Evolutionary conservation across 352 stramenopile species (phyloP).

Genomic region (Blastocystis sp.): DNA sequence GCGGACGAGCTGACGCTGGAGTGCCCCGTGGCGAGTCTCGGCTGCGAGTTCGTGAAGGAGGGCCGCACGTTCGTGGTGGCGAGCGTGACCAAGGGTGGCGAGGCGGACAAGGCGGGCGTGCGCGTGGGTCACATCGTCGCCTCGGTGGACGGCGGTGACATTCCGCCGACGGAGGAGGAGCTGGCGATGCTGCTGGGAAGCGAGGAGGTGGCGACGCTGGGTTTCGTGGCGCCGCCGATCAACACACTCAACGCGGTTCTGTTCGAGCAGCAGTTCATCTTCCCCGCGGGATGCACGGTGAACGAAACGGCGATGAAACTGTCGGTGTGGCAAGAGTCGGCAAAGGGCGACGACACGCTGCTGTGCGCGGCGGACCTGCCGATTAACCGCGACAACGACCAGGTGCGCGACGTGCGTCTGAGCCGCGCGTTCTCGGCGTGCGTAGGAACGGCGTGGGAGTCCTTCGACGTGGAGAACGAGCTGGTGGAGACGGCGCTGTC

Average conservation of each 20-base stretch:
- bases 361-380: not conserved
- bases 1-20: not conserved
- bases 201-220: not conserved
- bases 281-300: conserved; percentile 52
- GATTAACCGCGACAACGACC: conserved; percentile 33
- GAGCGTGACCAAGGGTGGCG: not conserved
- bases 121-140: conserved; percentile 25
- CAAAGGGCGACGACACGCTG: not conserved
- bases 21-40: not conserved
- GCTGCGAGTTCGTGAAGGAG: conserved; percentile 25
- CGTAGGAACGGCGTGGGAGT: conserved; percentile 1
- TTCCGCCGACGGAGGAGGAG: not conserved
- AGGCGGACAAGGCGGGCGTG: conserved; percentile 17
- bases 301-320: conserved; percentile 8
- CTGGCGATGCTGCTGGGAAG: not conserved
- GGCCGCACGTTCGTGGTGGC: conserved; percentile 7
- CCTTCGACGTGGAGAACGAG: conserved; percentile 37
- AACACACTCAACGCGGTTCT: not conserved
- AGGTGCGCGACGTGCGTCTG: not conserved
- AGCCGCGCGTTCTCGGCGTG: not conserved
- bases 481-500: conserved; percentile 17
- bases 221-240: not conserved
- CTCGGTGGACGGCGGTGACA: not conserved
- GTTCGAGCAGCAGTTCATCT: conserved; percentile 54
- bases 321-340: conserved; percentile 11